Conservation (phyloP, 106 monocot species). For the Acanthochlamys bracteata region DNA sequence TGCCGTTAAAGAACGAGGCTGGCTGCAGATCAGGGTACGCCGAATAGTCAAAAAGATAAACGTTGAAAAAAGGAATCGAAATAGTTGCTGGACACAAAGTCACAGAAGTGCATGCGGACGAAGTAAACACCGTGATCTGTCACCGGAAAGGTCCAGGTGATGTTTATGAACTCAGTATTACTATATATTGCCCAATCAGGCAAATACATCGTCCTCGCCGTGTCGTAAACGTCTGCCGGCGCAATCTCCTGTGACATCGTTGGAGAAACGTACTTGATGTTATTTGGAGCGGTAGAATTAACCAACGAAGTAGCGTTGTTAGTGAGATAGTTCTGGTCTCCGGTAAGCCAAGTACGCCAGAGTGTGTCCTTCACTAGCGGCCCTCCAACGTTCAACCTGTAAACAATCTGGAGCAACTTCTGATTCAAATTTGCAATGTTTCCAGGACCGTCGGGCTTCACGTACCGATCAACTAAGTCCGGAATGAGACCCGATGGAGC, state of each 20-base stretch:
- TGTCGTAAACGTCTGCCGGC: constrained; percentile 37
- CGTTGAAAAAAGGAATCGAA: constrained; percentile 22
- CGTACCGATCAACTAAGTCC: not conserved
- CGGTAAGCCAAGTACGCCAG: constrained; percentile 47
- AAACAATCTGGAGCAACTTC: constrained; percentile 30
- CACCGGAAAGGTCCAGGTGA: constrained; percentile 49
- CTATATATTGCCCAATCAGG: not conserved
- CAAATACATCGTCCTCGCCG: constrained; percentile 26
- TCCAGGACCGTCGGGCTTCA: too few species aligned
- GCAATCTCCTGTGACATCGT: constrained; percentile 18
- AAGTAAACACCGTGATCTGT: constrained; percentile 17
- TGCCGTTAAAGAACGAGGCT: not conserved
- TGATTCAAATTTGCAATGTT: not conserved
- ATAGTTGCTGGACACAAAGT: constrained; percentile 11
- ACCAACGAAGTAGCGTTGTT: not conserved
- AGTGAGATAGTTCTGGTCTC: constrained; percentile 30
- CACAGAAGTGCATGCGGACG: constrained; percentile 60
- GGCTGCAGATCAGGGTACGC: constrained; percentile 14
- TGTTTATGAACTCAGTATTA: constrained; percentile 23
- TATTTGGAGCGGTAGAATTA: not conserved
- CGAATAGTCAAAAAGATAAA: constrained; percentile 20
- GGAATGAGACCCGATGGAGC: constrained; percentile 35
- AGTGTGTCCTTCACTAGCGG: constrained; percentile 37
- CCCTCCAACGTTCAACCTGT: constrained; percentile 58
- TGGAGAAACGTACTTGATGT: not conserved